Evolutionary conservation across 305 asterid species (phyloP).

Genomic region (Nicotiana rustica): DNA sequence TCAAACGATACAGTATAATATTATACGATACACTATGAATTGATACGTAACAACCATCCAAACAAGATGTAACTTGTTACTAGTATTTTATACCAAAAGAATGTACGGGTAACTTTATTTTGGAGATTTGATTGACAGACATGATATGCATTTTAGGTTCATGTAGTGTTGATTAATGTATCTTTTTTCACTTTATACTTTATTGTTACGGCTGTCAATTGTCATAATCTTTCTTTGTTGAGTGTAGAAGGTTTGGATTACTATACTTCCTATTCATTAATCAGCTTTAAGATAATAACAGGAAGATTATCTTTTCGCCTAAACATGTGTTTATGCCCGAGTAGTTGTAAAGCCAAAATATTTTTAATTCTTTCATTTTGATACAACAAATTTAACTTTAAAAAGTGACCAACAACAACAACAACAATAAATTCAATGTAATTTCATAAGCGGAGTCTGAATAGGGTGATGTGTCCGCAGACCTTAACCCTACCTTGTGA

Average conservation of each 20-base stretch:
- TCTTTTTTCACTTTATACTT: background rate
- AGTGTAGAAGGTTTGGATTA: background rate
- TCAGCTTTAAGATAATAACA: background rate
- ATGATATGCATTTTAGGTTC: background rate
- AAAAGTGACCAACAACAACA: background rate
- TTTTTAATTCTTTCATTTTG: too few species aligned
- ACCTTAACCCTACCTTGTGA: too few species aligned
- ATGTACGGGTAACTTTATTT: too few species aligned
- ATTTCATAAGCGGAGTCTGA: too few species aligned
- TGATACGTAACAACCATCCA: too few species aligned
- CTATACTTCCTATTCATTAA: background rate
- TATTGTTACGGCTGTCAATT: background rate
- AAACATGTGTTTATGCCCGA: background rate
- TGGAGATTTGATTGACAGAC: background rate
- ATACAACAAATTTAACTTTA: background rate
- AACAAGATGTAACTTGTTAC: background rate
- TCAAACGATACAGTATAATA: too few species aligned
- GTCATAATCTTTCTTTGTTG: background rate
- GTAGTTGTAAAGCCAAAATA: background rate
- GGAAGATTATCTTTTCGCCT: background rate
- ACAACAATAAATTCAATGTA: too few species aligned
- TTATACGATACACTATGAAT: too few species aligned
- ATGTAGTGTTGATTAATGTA: background rate
- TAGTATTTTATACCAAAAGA: too few species aligned
- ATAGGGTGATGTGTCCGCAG: too few species aligned